Conservation (phyloP, 192 early-diverging fungal species). For the Entomortierella beljakovae region DNA sequence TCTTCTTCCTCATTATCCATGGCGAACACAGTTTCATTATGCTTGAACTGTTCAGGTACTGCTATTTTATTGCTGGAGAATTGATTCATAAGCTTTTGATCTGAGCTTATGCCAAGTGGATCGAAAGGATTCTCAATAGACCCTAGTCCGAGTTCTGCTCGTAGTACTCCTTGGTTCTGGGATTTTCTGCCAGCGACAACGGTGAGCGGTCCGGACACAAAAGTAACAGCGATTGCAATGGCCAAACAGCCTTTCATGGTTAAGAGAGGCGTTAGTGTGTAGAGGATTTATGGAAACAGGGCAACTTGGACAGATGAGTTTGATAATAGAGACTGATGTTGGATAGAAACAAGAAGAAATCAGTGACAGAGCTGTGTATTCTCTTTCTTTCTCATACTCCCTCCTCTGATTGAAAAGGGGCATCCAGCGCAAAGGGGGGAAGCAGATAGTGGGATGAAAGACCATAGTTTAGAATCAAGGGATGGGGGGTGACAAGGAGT, state of each 20-base stretch:
- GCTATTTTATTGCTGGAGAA: neutral
- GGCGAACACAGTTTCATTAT: constrained; percentile 4
- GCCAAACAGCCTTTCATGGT: constrained; percentile 12
- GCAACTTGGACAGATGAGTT: no score
- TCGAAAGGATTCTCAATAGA: neutral
- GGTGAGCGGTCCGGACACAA: neutral
- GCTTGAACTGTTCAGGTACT: neutral
- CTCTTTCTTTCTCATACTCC: neutral
- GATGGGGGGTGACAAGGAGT: neutral
- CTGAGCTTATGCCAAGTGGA: neutral
- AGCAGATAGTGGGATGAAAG: neutral
- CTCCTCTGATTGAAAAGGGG: neutral
- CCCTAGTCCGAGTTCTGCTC: neutral
- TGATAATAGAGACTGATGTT: no score
- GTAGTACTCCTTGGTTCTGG: constrained; percentile 1
- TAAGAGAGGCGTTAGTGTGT: no score
- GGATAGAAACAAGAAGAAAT: neutral
- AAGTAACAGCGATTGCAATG: neutral
- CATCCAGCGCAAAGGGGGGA: neutral
- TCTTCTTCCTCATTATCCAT: neutral
- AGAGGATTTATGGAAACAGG: no score
- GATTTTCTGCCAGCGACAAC: neutral
- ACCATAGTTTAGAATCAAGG: no score
- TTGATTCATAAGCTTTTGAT: neutral
- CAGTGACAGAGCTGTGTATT: neutral